Conservation (phyloP, 257 asterid species). For the Apocynum venetum region DNA sequence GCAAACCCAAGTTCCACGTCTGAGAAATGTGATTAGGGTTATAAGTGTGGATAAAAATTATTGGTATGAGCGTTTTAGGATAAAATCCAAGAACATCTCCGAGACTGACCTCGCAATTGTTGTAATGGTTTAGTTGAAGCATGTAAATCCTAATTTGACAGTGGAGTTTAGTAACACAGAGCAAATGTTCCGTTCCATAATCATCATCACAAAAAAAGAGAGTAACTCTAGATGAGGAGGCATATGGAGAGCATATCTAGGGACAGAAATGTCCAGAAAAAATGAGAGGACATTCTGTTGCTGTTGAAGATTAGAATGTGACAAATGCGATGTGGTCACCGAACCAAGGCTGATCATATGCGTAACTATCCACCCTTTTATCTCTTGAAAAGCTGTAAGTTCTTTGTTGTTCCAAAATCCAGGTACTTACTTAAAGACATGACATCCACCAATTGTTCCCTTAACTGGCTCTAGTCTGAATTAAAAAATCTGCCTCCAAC, state of each 20-base stretch:
- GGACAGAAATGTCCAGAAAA: background rate
- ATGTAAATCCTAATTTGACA: no score
- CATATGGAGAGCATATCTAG: background rate
- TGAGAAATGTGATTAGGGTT: no score
- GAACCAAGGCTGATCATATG: background rate
- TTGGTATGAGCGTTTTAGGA: no score
- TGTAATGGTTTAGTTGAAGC: no score
- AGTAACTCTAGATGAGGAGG: slow-evolving; percentile 23
- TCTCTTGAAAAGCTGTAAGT: background rate
- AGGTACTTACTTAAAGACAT: background rate
- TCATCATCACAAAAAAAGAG: slow-evolving; percentile 35
- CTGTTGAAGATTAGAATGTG: background rate
- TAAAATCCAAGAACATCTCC: no score
- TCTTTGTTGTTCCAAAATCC: background rate
- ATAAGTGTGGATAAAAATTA: no score
- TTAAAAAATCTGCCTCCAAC: background rate
- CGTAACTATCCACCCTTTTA: background rate
- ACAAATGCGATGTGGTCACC: background rate
- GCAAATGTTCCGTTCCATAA: slow-evolving; percentile 25
- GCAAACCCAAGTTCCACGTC: no score
- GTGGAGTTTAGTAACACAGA: background rate
- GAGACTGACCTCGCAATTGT: no score
- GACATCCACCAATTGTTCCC: background rate
- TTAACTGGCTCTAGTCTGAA: background rate
- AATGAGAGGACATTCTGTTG: background rate